phyloP scores from a whole-genome alignment of 176 grass and related monocot species.

The Alopecurus myosuroides region DNA sequence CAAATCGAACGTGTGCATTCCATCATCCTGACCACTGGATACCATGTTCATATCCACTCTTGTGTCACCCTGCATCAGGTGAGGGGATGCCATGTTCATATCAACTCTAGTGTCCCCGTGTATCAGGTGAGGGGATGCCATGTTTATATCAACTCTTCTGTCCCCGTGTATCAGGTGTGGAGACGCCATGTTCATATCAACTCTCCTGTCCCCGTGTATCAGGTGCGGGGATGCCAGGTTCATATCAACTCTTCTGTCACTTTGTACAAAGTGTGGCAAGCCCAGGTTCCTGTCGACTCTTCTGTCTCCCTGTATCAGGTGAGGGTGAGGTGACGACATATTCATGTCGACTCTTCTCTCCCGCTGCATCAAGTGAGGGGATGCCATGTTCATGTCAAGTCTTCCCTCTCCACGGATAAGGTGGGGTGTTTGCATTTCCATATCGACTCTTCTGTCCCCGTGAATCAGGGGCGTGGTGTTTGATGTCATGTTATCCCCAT shows the following conservation, averaged over 20 bases:
- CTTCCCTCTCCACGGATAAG: slow-evolving; percentile 40
- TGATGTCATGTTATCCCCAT: slow-evolving; percentile 38
- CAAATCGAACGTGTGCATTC: slow-evolving; percentile 44
- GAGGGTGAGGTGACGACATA: slow-evolving; percentile 32
- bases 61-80: slow-evolving; percentile 30
- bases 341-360: slow-evolving; percentile 58
- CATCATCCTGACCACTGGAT: slow-evolving; percentile 45
- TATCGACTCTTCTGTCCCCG: slow-evolving; percentile 35
- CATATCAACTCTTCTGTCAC: slow-evolving; percentile 52
- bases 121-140: slow-evolving; percentile 47
- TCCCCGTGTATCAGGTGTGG: slow-evolving; percentile 38
- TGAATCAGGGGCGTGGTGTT: slow-evolving; percentile 21
- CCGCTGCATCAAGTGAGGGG: slow-evolving; percentile 45
- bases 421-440: slow-evolving; percentile 19
- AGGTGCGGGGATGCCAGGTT: slow-evolving; percentile 40
- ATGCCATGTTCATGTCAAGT: slow-evolving; percentile 52
- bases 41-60: slow-evolving; percentile 54
- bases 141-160: slow-evolving; percentile 51
- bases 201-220: slow-evolving; percentile 34
- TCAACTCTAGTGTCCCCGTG: slow-evolving; percentile 33
- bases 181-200: slow-evolving; percentile 38
- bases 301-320: slow-evolving; percentile 39
- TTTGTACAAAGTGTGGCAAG: slow-evolving; percentile 36
- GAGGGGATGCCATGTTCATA: slow-evolving; percentile 47
- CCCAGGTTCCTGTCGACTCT: slow-evolving; percentile 42